phyloP scores from a whole-genome alignment of 2,329 filamentous ascomycete genomes.

The Ophiocordyceps camponoti-rufipedis region DNA sequence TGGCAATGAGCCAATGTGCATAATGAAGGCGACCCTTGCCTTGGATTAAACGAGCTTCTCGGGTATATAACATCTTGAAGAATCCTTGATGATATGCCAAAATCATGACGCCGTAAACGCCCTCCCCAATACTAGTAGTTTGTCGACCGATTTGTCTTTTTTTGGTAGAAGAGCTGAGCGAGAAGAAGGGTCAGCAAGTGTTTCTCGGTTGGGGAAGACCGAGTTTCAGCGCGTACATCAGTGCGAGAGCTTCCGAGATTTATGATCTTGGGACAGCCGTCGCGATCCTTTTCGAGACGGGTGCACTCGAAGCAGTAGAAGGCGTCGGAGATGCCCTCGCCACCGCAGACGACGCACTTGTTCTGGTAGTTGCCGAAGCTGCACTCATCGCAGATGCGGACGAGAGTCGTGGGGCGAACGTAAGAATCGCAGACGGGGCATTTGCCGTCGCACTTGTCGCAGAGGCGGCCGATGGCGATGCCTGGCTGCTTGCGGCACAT shows the following conservation, averaged over 20 bases:
- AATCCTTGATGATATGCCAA: neutral
- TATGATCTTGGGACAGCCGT: conserved; percentile 98
- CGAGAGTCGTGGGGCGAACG: conserved; percentile 90
- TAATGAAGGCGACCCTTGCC: neutral
- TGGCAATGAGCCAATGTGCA: neutral
- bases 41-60: neutral
- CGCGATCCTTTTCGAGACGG: conserved; percentile 84
- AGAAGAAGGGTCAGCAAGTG: conserved; percentile 1
- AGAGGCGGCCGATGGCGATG: conserved; percentile 94
- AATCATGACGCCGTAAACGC: neutral
- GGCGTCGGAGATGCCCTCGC: conserved; percentile 92
- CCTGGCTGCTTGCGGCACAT: conserved; percentile 99
- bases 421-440: conserved; percentile 98
- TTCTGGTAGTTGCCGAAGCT: conserved; percentile 99
- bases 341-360: conserved; percentile 97
- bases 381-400: conserved; percentile 98
- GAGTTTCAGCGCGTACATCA: conserved; percentile 39
- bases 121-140: conserved; percentile 29
- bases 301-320: conserved; percentile 99
- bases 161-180: conserved; percentile 42
- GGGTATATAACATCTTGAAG: neutral
- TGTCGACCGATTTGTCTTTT: conserved; percentile 43
- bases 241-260: conserved; percentile 91
- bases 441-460: conserved; percentile 99
- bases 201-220: neutral